A percentile compares a stretch with the other conserved stretches of the same genome.
These are phyloP conservation scores for Scutellaria baicalensis DNA, from an alignment of 257 asterid genomes.

Conservation along the genomic window DNA sequence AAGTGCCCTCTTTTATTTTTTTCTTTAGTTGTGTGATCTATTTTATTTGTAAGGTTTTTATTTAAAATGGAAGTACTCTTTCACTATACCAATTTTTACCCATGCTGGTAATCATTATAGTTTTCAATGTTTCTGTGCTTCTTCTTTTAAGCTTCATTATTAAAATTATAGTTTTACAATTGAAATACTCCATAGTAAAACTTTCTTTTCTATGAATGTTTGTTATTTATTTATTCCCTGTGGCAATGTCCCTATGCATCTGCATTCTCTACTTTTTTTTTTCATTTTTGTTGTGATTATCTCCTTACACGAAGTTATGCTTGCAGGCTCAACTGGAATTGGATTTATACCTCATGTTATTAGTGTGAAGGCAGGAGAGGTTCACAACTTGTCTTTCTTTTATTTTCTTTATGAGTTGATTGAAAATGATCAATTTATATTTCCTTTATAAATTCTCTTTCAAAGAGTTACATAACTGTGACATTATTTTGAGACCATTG, in stretches of 20 bases:
- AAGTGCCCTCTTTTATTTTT: not conserved
- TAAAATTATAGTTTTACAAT: not conserved
- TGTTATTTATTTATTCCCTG: not conserved
- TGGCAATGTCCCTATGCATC: not conserved
- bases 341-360: constrained; percentile 44
- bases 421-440: not conserved
- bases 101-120: not conserved
- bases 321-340: constrained; percentile 47
- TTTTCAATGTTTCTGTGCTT: not conserved
- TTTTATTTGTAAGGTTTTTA: not conserved
- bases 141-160: not conserved
- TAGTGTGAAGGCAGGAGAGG: constrained; percentile 49
- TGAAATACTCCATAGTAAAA: not conserved
- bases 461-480: not conserved
- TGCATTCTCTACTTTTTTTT: not conserved
- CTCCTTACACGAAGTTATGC: constrained; percentile 7
- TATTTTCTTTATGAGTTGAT: not conserved
- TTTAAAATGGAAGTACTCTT: not conserved
- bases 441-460: not conserved
- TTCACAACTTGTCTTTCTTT: constrained; percentile 3
- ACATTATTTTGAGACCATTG: not conserved
- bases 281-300: not conserved
- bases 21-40: not conserved
- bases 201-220: not conserved
- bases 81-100: not conserved